Conservation (phyloP, 129 eudicot species). For the Calendula officinalis region DNA sequence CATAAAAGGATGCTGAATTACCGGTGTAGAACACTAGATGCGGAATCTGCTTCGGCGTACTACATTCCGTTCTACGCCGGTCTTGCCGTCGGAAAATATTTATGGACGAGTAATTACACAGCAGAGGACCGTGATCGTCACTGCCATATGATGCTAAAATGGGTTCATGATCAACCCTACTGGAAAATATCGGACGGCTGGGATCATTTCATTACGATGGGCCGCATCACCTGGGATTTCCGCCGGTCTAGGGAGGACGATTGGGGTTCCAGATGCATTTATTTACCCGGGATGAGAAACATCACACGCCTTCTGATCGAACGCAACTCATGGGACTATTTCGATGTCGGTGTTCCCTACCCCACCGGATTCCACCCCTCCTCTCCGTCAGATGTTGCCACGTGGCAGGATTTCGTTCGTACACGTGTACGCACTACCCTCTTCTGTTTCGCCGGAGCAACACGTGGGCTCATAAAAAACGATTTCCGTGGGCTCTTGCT, state of each 20-base stretch:
- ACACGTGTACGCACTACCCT: slow-evolving; percentile 45
- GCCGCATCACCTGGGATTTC: slow-evolving; percentile 94
- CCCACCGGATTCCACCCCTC: slow-evolving; percentile 98
- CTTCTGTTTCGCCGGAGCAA: slow-evolving; percentile 85
- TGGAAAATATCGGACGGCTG: slow-evolving; percentile 65
- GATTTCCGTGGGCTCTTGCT: slow-evolving; percentile 70
- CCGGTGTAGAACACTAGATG: slow-evolving; percentile 60
- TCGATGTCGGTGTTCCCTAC: slow-evolving; percentile 90
- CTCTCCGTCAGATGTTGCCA: slow-evolving; percentile 42
- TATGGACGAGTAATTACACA: slow-evolving; percentile 50
- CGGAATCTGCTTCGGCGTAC: slow-evolving; percentile 65
- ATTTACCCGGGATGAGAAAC: slow-evolving; percentile 70
- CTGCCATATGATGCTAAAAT: slow-evolving; percentile 57
- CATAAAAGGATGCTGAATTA: slow-evolving; percentile 66
- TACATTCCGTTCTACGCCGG: slow-evolving; percentile 94
- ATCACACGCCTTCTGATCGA: slow-evolving; percentile 81
- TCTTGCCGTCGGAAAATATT: slow-evolving; percentile 68
- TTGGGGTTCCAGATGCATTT: slow-evolving; percentile 87
- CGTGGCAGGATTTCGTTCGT: slow-evolving; percentile 73
- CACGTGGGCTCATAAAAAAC: slow-evolving; percentile 71
- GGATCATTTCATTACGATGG: slow-evolving; percentile 88
- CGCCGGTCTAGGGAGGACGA: slow-evolving; percentile 57
- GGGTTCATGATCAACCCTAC: slow-evolving; percentile 56
- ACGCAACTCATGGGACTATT: slow-evolving; percentile 89
- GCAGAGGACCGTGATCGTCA: slow-evolving; percentile 57